phyloP scores from a whole-genome alignment of 1,284 basidiomycete genomes.

The Cutaneotrichosporon sp. region DNA sequence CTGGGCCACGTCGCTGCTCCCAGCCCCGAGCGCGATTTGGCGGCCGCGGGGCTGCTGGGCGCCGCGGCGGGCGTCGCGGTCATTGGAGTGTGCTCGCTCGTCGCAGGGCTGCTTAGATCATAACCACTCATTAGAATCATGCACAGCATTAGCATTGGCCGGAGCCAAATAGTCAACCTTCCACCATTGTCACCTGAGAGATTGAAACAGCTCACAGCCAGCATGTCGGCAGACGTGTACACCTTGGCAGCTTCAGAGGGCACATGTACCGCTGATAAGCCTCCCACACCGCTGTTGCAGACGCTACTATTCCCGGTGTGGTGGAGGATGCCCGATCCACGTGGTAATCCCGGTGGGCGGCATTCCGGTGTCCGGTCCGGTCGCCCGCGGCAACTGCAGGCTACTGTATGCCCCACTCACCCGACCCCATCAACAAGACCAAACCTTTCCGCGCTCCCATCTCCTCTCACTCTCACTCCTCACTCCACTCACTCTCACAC shows the following conservation, averaged over 20 bases:
- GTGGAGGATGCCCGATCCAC: not conserved
- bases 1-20: slow-evolving; percentile 29
- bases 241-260: no score
- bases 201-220: no score
- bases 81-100: slow-evolving; percentile 8
- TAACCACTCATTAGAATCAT: slow-evolving; percentile 8
- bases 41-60: slow-evolving; percentile 25
- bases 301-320: not conserved
- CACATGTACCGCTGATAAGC: slow-evolving; percentile 1
- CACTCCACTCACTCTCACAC: not conserved
- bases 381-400: slow-evolving; percentile 14
- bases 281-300: slow-evolving; percentile 2
- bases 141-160: slow-evolving; percentile 5
- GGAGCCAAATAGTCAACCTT: no score
- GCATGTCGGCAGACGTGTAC: no score
- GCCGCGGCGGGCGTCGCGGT: slow-evolving; percentile 17
- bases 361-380: slow-evolving; percentile 12
- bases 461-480: no score
- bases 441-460: not conserved
- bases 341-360: not conserved
- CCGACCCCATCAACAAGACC: not conserved
- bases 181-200: no score
- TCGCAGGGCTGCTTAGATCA: slow-evolving; percentile 5
- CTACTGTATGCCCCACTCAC: not conserved
- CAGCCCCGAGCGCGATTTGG: slow-evolving; percentile 34